A percentile compares a stretch with the other conserved stretches of the same genome.
Evolutionary conservation across 1,284 basidiomycete species (phyloP).

Genomic region (Cystobasidium sp.): DNA sequence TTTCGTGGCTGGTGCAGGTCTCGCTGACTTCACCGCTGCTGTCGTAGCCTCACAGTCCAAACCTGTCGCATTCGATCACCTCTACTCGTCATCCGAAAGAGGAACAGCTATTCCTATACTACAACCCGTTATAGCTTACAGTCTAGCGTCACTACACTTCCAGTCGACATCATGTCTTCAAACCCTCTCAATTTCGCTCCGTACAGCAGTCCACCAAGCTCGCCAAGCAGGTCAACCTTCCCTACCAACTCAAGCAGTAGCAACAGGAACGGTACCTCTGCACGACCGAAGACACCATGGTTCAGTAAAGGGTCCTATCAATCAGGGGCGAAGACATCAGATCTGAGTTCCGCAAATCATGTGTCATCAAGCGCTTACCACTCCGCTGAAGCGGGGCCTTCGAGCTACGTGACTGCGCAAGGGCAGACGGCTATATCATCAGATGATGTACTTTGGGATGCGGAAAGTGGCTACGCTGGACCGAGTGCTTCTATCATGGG

Average conservation of each 20-base stretch:
- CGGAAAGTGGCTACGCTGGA: slow-evolving; percentile 25
- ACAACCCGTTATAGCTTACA: not conserved
- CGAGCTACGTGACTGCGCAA: not conserved
- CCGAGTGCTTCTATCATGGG: slow-evolving; percentile 9
- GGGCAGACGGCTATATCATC: slow-evolving; percentile 10
- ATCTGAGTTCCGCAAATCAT: slow-evolving; percentile 20
- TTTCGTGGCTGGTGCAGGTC: too few relatives aligned
- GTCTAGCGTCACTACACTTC: too few relatives aligned
- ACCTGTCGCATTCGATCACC: too few relatives aligned
- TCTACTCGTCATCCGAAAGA: not conserved
- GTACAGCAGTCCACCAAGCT: slow-evolving; percentile 32
- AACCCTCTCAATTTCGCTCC: slow-evolving; percentile 41
- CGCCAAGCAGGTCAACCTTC: not conserved
- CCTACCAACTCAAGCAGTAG: not conserved
- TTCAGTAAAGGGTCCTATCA: slow-evolving; percentile 39
- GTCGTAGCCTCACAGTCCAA: too few relatives aligned
- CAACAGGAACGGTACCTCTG: not conserved
- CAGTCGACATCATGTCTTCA: not conserved
- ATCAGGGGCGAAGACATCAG: slow-evolving; percentile 32
- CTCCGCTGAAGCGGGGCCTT: slow-evolving; percentile 12
- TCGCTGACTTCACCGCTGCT: too few relatives aligned
- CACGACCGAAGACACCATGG: slow-evolving; percentile 40
- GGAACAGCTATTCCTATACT: not conserved
- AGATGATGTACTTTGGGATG: slow-evolving; percentile 40
- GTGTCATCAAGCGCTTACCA: slow-evolving; percentile 23